Conservation (phyloP, 2,329 filamentous ascomycete genomes). For the Hypoxylon sp. region DNA sequence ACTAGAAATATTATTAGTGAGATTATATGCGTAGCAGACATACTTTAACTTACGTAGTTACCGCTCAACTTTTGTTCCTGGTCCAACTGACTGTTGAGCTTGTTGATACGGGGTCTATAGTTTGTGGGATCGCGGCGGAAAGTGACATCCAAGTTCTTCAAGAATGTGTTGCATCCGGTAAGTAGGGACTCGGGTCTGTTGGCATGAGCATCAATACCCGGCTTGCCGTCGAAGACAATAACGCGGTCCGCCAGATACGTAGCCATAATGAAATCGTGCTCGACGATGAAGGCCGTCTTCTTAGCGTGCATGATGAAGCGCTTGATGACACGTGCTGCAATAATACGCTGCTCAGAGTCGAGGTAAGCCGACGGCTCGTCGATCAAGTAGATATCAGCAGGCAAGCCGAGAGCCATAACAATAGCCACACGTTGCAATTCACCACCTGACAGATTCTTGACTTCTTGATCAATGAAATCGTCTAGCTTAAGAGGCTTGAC, state of each 20-base stretch:
- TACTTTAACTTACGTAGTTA: conserved; percentile 81
- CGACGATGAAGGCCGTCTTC: conserved; percentile 99
- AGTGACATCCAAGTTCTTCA: conserved; percentile 97
- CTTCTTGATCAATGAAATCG: conserved; percentile 99
- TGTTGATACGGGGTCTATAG: conserved; percentile 98
- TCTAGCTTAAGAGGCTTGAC: conserved; percentile 99
- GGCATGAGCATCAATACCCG: conserved; percentile 88
- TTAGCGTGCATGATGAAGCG: conserved; percentile 99
- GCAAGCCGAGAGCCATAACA: conserved; percentile 93
- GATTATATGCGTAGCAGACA: conserved; percentile 25
- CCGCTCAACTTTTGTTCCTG: conserved; percentile 95
- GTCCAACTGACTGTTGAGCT: conserved; percentile 93
- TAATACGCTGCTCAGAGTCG: conserved; percentile 98
- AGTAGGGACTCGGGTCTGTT: conserved; percentile 92
- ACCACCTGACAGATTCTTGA: conserved; percentile 98
- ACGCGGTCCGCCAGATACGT: conserved; percentile 85
- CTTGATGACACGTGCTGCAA: conserved; percentile 97
- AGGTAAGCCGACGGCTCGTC: conserved; percentile 98
- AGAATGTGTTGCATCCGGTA: conserved; percentile 95
- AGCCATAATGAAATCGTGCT: conserved; percentile 99
- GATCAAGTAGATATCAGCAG: conserved; percentile 98
- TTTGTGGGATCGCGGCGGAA: conserved; percentile 98
- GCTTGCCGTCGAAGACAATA: conserved; percentile 97
- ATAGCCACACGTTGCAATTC: conserved; percentile 99
- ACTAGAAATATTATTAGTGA: conserved; percentile 64